Evolutionary conservation across 306 rosid species (phyloP), one percentile per base, ranked within the genome.

Genomic region (Trichosanthes truncata): DNA sequence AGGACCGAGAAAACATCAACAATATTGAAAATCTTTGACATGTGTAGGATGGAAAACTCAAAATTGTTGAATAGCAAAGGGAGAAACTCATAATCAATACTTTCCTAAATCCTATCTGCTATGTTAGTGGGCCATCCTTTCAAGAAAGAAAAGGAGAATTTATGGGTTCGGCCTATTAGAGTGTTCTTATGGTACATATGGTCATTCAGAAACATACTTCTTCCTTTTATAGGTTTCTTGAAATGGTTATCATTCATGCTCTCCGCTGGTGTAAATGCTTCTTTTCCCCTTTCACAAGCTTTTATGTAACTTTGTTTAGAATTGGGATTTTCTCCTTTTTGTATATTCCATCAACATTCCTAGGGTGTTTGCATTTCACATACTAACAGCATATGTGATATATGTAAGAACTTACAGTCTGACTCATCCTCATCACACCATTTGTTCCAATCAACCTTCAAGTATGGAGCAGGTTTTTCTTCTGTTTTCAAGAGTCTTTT

Each of bases 391-490:
- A 76, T 74, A 72, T 53, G 38, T 43, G 62, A 72, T 62, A 71
- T 48, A 62, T 21, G 68, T 0, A 29, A 68, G 79, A 77, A 77
- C 92, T 84, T 84, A 92, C 96, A 84, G 76, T 81, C 60, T 15
- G 91, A 80, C 69, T 87, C 93, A 80, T 90, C 92, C 26, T 91
- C 96, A 17, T 90, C 97, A 15, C 96, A 91, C 97, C 97, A 92
- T 84, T 74, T 89, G 84, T 88, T 88, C 97, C 97, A 92, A 81
- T 92, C 97, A 74, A 90, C 96, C 84, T 92, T 90, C 65, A 92
- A 83, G 84, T 90, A 90, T 9, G 97, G 97, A 20, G 96, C 93
- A 56, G 97, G 97, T 79, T 90, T 92, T 81, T 78, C 92, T 87
- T 88, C 92, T 51, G 94, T 86, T 88, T 91, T 91, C 83, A 91